Percentiles rank a stretch among this genome's conserved stretches.
Conservation (phyloP, 2,329 filamentous ascomycete genomes). For the Podosphaera xanthii region DNA sequence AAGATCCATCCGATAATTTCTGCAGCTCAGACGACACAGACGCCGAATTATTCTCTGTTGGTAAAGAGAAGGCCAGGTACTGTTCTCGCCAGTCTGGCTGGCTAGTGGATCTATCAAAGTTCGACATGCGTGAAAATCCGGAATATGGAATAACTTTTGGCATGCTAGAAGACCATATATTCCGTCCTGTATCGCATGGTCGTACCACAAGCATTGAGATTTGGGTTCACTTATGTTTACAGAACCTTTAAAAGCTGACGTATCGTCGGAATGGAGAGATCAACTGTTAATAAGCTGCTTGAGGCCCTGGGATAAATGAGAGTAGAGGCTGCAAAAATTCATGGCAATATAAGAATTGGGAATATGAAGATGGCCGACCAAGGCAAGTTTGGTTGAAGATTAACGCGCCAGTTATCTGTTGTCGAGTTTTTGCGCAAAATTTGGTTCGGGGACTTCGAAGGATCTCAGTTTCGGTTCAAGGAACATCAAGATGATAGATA, state of each 20-base stretch:
- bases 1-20: constrained; percentile 8
- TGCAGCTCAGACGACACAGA: constrained; percentile 12
- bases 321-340: constrained; percentile 9
- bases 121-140: constrained; percentile 18
- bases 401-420: background rate
- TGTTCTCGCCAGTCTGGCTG: constrained; percentile 19
- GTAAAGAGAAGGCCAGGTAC: constrained; percentile 14
- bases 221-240: constrained; percentile 6
- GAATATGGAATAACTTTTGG: constrained; percentile 16
- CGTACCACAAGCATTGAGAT: constrained; percentile 19
- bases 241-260: background rate
- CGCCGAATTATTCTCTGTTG: constrained; percentile 12
- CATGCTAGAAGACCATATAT: constrained; percentile 18
- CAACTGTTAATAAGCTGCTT: constrained; percentile 3
- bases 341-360: background rate
- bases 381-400: background rate
- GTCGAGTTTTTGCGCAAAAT: background rate
- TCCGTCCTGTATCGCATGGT: constrained; percentile 18
- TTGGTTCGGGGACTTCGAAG: background rate
- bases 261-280: background rate
- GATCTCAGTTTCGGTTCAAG: background rate
- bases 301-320: constrained; percentile 14
- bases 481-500: background rate
- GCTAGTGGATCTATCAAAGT: constrained; percentile 16
- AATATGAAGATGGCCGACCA: background rate